Evolutionary conservation across 2,329 filamentous ascomycete species (phyloP), one percentile per base, ranked within the genome.

Genomic region (Neophaeococcomyces aloes): DNA sequence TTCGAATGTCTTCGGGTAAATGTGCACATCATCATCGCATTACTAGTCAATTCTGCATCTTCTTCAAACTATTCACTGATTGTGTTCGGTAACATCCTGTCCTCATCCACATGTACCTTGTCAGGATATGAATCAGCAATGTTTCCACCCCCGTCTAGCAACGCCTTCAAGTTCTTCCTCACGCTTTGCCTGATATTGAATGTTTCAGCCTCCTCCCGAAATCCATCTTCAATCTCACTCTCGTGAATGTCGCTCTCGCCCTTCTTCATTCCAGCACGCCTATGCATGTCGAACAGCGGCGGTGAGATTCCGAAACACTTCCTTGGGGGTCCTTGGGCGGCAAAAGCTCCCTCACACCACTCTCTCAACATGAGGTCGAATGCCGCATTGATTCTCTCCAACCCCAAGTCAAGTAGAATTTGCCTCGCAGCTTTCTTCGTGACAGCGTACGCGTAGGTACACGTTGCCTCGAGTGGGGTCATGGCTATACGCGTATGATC

Each of bases 361-460:
- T 36, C 33, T 6, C 33, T 14, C 17, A 36, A 18, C 33, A 36
- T 36, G 18, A 17, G n/a, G 35, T 65, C 62, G 42, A 61, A 65
- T 3, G 61, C 60, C 36, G 62, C 57, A 19, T 49, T 11, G 4
- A 36, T 6, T n/a, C 30, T 34, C 11, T 40, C 45, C 3, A 35
- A 27, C 3, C 17, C 38, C 7, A 50, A 25, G 4, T 54, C 52
- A 2, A 50, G 43, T 4, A 66, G 46, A 5, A 65, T 51, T 15
- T 61, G 61, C 44, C 47, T 48, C 2, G 62, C 64, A 7, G 62
- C 60, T 65, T 62, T 62, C 72, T 53, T 53, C 2, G 56, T 56
- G 25, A 65, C 42, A 1, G 58, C 62, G 36, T 64, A 64, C 1
- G 59, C 56, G 39, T 61, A 61, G 2, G 57, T 56, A 47, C 62